These are phyloP conservation scores for Escallonia herrerae DNA, from an alignment of 129 eudicot genomes.

Conservation along the genomic window DNA sequence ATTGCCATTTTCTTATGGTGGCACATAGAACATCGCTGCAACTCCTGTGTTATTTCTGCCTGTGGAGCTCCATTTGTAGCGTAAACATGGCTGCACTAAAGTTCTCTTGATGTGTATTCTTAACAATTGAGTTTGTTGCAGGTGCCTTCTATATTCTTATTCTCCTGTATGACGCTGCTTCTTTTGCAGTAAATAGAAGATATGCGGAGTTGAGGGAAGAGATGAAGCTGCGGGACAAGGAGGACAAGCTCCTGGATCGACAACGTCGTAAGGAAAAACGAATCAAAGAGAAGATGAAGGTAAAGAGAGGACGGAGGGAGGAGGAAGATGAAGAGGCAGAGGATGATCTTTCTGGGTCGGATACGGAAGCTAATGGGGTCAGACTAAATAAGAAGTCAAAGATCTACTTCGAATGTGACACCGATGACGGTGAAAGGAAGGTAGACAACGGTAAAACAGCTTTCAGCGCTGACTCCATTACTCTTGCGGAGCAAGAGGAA, in stretches of 20 bases:
- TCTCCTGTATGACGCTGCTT: not conserved
- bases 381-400: conserved; percentile 41
- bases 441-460: conserved; percentile 17
- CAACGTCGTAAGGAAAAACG: conserved; percentile 73
- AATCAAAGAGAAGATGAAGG: conserved; percentile 60
- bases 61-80: too few species aligned
- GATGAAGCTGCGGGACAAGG: conserved; percentile 65
- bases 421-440: conserved; percentile 35
- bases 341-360: conserved; percentile 51
- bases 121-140: not conserved
- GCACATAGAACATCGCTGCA: too few species aligned
- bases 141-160: not conserved
- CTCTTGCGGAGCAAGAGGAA: conserved; percentile 83
- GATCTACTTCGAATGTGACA: conserved; percentile 59
- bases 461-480: conserved; percentile 35
- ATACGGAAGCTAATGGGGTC: conserved; percentile 23
- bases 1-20: too few species aligned
- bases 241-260: conserved; percentile 67
- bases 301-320: conserved; percentile 54
- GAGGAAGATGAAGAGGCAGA: conserved; percentile 43
- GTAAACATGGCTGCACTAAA: too few species aligned
- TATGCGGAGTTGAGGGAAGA: conserved; percentile 55
- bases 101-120: too few species aligned
- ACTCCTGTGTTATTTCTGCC: too few species aligned
- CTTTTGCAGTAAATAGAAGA: conserved; percentile 55